Conservation (phyloP, 2,329 filamentous ascomycete species). For the Xylogone sp. region DNA sequence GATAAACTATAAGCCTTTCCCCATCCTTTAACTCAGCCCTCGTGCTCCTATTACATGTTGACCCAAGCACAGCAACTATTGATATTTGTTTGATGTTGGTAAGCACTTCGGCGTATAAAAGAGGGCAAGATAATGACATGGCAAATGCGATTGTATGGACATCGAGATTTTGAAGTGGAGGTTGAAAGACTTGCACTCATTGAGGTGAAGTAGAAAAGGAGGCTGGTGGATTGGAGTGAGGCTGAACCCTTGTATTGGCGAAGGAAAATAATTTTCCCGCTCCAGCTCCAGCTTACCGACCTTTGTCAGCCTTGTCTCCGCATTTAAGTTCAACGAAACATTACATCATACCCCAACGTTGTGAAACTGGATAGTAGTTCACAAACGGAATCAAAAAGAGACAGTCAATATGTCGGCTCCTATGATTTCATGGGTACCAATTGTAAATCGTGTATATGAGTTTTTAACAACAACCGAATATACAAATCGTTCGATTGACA, state of each 20-base stretch:
- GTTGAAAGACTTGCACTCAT: not conserved
- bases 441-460: constrained; percentile 34
- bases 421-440: constrained; percentile 39
- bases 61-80: constrained; percentile 48
- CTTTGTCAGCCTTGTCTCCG: no score
- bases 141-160: constrained; percentile 6
- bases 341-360: no score
- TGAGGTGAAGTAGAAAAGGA: not conserved
- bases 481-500: constrained; percentile 38
- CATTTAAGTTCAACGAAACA: no score
- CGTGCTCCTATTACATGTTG: constrained; percentile 26
- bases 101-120: constrained; percentile 62
- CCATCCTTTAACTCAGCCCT: constrained; percentile 39
- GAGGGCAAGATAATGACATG: constrained; percentile 12
- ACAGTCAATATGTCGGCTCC: constrained; percentile 30
- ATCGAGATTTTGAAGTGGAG: not conserved
- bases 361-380: not conserved
- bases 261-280: no score
- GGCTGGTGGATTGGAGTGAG: no score
- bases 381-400: not conserved
- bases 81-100: constrained; percentile 63
- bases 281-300: no score
- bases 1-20: constrained; percentile 41
- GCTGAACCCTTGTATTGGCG: no score
- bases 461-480: constrained; percentile 24